These are phyloP conservation scores for Enteropsectra breve DNA, from an alignment of 371 early-diverging fungal species.

Conservation along the genomic window DNA sequence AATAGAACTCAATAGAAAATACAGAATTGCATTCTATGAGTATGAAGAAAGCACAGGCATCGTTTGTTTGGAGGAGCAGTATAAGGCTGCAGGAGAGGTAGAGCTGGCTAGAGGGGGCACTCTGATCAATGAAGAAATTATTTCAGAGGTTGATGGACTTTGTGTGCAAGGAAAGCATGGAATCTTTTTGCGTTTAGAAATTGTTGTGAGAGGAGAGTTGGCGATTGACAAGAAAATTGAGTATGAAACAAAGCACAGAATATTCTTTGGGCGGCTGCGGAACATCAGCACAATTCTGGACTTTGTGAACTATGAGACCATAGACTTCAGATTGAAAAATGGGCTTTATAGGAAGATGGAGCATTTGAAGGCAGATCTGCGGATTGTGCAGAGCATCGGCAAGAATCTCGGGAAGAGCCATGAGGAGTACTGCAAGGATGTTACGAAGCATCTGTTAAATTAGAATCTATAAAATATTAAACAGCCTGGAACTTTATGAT, in stretches of 20 bases:
- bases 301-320: conserved; percentile 13
- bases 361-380: background rate
- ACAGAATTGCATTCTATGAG: conserved; percentile 4
- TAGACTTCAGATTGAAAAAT: background rate
- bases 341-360: background rate
- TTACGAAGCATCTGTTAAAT: too few relatives aligned
- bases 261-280: background rate
- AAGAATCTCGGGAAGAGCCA: too few relatives aligned
- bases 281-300: background rate
- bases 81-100: background rate
- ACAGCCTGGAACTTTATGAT: too few relatives aligned
- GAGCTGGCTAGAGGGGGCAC: too few relatives aligned
- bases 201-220: background rate
- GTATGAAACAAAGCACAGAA: background rate
- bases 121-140: background rate
- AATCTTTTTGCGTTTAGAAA: background rate
- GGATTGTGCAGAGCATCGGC: too few relatives aligned
- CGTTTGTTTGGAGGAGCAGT: conserved; percentile 9
- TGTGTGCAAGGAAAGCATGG: background rate
- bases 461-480: too few relatives aligned
- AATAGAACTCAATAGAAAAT: background rate
- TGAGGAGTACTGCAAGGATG: too few relatives aligned
- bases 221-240: background rate
- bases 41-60: conserved; percentile 1
- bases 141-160: background rate